Conservation (phyloP, 179 eudicot species). For the Amaranthus tricolor region DNA sequence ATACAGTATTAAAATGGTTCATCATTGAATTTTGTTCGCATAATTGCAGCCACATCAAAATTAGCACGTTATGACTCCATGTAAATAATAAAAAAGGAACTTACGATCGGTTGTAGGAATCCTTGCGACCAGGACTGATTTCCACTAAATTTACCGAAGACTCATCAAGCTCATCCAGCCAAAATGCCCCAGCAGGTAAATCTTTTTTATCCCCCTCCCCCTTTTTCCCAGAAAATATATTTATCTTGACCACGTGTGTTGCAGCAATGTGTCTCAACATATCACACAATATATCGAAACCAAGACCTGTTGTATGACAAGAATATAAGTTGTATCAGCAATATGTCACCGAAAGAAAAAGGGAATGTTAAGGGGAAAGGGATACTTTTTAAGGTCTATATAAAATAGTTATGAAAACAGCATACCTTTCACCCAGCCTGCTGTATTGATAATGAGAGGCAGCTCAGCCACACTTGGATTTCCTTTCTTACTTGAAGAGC, state of each 20-base stretch:
- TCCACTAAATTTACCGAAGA: conserved; percentile 49
- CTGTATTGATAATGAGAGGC: conserved; percentile 82
- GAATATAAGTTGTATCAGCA: conserved; percentile 8
- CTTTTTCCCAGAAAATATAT: conserved; percentile 53
- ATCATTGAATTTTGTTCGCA: not conserved
- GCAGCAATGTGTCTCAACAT: conserved; percentile 68
- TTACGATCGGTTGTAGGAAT: conserved; percentile 67
- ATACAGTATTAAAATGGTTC: not conserved
- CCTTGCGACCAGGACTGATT: conserved; percentile 68
- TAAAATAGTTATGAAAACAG: not conserved
- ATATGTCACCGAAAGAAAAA: not conserved
- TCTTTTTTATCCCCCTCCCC: conserved; percentile 17
- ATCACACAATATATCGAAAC: conserved; percentile 65
- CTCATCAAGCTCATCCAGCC: conserved; percentile 48
- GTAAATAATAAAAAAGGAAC: conserved; percentile 26
- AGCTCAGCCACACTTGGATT: conserved; percentile 33
- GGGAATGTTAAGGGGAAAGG: not conserved
- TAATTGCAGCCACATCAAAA: not conserved
- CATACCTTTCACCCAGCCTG: conserved; percentile 95
- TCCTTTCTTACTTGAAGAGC: conserved; percentile 26
- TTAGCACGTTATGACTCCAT: not conserved
- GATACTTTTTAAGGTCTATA: not conserved
- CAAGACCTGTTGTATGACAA: conserved; percentile 56
- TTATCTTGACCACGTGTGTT: conserved; percentile 80
- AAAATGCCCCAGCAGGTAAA: conserved; percentile 79